Percentiles rank a stretch among this genome's conserved stretches.
Evolutionary conservation across 495 filamentous ascomycete species (phyloP).

Genomic region (Annulohypoxylon moriforme): DNA sequence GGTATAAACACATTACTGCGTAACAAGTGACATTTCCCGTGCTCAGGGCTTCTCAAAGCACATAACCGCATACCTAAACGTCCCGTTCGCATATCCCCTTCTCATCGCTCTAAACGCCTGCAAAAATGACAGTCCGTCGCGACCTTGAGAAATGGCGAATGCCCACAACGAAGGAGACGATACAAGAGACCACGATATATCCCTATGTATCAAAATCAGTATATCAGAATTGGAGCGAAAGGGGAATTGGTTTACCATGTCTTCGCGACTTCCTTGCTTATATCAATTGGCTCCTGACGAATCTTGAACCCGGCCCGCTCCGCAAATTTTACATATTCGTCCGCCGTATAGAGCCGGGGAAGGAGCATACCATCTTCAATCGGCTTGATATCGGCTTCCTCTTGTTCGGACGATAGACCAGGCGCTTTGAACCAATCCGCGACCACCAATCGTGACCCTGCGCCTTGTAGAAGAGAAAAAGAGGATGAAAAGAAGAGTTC

Average conservation of each 20-base stretch:
- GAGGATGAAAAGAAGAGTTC: slow-evolving; percentile 65
- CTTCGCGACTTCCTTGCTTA: slow-evolving; percentile 66
- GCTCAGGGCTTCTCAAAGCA: slow-evolving; percentile 60
- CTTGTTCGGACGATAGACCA: slow-evolving; percentile 53
- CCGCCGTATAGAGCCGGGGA: slow-evolving; percentile 61
- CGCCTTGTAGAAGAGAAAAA: slow-evolving; percentile 54
- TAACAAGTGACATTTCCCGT: too few relatives aligned
- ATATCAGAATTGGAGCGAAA: neutral
- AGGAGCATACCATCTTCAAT: slow-evolving; percentile 71
- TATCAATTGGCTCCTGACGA: slow-evolving; percentile 61
- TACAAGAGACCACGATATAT: slow-evolving; percentile 69
- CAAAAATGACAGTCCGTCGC: slow-evolving; percentile 67
- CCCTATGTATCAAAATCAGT: slow-evolving; percentile 51
- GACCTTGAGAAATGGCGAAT: slow-evolving; percentile 66
- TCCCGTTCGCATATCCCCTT: slow-evolving; percentile 67
- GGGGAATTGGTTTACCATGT: slow-evolving; percentile 60
- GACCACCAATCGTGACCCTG: slow-evolving; percentile 57
- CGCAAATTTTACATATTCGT: slow-evolving; percentile 62
- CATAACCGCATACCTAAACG: slow-evolving; percentile 68
- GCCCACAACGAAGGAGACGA: slow-evolving; percentile 68
- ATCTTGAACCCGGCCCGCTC: slow-evolving; percentile 57
- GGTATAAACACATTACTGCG: neutral
- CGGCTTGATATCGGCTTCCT: slow-evolving; percentile 63
- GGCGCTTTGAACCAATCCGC: slow-evolving; percentile 69
- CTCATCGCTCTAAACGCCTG: slow-evolving; percentile 70